Percentiles rank a stretch among this genome's conserved stretches.
phyloP scores from a whole-genome alignment of 2,329 filamentous ascomycete species.

The Diaporthe citri region DNA sequence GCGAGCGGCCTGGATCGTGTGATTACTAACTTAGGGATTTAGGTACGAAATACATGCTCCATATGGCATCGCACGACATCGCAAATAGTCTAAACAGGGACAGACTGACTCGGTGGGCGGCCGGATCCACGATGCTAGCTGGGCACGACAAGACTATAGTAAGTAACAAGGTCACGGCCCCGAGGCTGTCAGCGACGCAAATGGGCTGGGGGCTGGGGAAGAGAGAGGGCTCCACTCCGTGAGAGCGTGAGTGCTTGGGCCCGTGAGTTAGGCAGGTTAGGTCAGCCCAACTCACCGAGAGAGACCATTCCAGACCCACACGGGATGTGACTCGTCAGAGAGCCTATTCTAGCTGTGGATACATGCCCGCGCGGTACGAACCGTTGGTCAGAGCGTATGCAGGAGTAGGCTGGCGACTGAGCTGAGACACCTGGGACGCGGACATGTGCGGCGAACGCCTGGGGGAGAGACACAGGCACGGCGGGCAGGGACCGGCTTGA shows the following conservation, averaged over 20 bases:
- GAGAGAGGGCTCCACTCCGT: neutral
- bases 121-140: neutral
- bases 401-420: slow-evolving; percentile 38
- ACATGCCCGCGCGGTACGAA: slow-evolving; percentile 25
- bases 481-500: slow-evolving; percentile 5
- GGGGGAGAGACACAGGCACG: slow-evolving; percentile 34
- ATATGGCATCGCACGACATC: slow-evolving; percentile 3
- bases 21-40: neutral
- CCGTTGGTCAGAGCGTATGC: slow-evolving; percentile 46
- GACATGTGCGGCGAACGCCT: slow-evolving; percentile 36
- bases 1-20: neutral
- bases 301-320: slow-evolving; percentile 20
- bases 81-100: neutral
- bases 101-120: neutral
- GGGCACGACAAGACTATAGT: neutral
- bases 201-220: neutral
- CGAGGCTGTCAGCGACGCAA: slow-evolving; percentile 4
- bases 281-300: slow-evolving; percentile 2
- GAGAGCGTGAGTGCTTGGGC: slow-evolving; percentile 1
- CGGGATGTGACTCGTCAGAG: slow-evolving; percentile 33
- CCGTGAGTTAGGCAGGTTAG: neutral
- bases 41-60: slow-evolving; percentile 2
- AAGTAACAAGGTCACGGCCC: neutral
- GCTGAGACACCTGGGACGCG: slow-evolving; percentile 32
- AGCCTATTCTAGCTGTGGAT: neutral